phyloP scores from a whole-genome alignment of 2,329 filamentous ascomycete species.

The Trichoderma lentiforme region DNA sequence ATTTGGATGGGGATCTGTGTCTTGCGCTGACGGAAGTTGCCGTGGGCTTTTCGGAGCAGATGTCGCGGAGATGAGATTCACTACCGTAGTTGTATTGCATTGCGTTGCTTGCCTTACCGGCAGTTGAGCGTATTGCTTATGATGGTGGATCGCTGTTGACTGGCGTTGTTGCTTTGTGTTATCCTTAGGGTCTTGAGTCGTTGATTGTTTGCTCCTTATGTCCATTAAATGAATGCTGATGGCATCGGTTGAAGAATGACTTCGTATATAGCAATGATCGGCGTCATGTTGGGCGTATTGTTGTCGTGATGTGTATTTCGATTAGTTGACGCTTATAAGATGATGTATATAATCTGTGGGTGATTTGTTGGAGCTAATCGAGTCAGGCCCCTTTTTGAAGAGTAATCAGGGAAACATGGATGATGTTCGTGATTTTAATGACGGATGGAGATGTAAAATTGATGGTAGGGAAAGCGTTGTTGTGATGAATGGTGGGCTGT shows the following conservation, averaged over 20 bases:
- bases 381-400: not conserved
- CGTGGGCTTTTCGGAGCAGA: not conserved
- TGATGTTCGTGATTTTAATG: not conserved
- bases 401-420: not conserved
- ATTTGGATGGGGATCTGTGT: not conserved
- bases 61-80: not conserved
- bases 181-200: not conserved
- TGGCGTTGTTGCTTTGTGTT: not conserved
- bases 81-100: not conserved
- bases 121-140: not conserved
- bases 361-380: not conserved
- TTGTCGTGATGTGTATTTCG: not conserved
- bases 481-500: not conserved
- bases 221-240: not conserved
- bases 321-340: not conserved
- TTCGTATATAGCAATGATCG: not conserved
- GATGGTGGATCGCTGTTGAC: not conserved
- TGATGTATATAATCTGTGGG: not conserved
- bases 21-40: not conserved
- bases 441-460: not conserved
- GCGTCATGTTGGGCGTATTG: not conserved
- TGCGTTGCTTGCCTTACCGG: not conserved
- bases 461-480: not conserved
- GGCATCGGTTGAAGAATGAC: not conserved
- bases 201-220: not conserved